A percentile compares a stretch with the other conserved stretches of the same genome.
Evolutionary conservation across 495 filamentous ascomycete genomes (phyloP).

Genomic region (Xylona heveae): DNA sequence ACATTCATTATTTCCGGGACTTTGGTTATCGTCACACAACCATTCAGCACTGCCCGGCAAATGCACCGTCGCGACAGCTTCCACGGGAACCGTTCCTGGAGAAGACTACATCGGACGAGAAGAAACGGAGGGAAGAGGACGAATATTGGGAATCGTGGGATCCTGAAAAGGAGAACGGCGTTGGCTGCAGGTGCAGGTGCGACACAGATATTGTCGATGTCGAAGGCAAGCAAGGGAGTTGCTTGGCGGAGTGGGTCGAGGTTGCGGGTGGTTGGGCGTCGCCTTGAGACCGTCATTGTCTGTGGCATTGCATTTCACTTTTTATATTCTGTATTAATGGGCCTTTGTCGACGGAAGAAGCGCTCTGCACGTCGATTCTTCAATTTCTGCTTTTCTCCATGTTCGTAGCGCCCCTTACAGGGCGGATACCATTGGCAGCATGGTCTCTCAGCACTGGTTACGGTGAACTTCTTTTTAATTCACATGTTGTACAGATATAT

Average conservation of each 20-base stretch:
- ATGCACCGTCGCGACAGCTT: constrained; percentile 79
- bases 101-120: constrained; percentile 63
- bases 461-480: too few relatives aligned
- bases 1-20: constrained; percentile 98
- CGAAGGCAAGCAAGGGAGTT: constrained; percentile 90
- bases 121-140: constrained; percentile 79
- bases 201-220: constrained; percentile 98
- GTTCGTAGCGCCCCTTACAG: too few relatives aligned
- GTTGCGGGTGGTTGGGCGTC: constrained; percentile 90
- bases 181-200: constrained; percentile 89
- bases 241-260: constrained; percentile 90
- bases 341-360: too few relatives aligned
- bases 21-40: constrained; percentile 97
- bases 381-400: too few relatives aligned
- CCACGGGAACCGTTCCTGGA: constrained; percentile 67
- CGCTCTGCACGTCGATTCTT: too few relatives aligned
- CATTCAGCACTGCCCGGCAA: constrained; percentile 95
- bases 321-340: too few relatives aligned
- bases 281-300: constrained; percentile 14
- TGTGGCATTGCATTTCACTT: too few relatives aligned
- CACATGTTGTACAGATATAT: too few relatives aligned
- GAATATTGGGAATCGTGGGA: constrained; percentile 90
- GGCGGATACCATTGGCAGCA: too few relatives aligned
- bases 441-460: too few relatives aligned
- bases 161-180: constrained; percentile 78